Base-by-base conservation (phyloP, 2,329 filamentous ascomycete species). In the Coniella lustricola region DNA sequence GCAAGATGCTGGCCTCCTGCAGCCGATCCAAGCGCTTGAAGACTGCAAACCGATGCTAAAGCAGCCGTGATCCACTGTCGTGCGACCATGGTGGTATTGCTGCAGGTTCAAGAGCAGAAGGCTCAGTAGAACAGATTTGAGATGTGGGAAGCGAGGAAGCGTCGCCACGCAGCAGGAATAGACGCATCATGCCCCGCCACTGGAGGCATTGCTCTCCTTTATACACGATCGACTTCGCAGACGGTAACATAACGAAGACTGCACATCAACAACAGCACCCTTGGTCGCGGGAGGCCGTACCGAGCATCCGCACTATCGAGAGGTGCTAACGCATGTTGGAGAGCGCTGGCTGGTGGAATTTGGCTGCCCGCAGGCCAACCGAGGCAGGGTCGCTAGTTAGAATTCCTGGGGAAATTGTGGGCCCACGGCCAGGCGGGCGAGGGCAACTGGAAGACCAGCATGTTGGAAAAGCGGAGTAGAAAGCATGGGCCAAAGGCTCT, bases 311-410 rank as follows among this genome's bases (percentile, higher is more conserved):
- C 47, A 18, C 25, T 38, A 29, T 40, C 34, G 41, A 31, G 7
- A 12, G 16, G 37, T 49, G 50, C 46, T 49, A 52, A 46, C 21
- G 31, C 34, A 33, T 25, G 18, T 50, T 36, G 29, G 39, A 38
- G 50, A 18, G 16, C 41, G 39, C 47, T 52, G 43, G 48, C 13
- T 52, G 50, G 50, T 52, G 50, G 50, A 47, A 52, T 34, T 50
- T 25, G 31, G 29, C 12, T 17, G 10, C 3, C 43, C 44, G 34
- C 22, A 14, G 21, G 4, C 16, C 8, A 37, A 21, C 39, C 25
- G 18, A 13, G 38, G 38, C 22, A 16, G 38, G 8, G n/a, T 39
- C n/a, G 38, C 21, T 16, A 29, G 25, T 35, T 22, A 13, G 14
- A 7, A 20, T 37, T 45, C 17, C 41, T 33, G 12, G 35, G 42